These are phyloP conservation scores for Daldinia concentrica DNA, from an alignment of 495 filamentous ascomycete genomes.

Conservation along the genomic window DNA sequence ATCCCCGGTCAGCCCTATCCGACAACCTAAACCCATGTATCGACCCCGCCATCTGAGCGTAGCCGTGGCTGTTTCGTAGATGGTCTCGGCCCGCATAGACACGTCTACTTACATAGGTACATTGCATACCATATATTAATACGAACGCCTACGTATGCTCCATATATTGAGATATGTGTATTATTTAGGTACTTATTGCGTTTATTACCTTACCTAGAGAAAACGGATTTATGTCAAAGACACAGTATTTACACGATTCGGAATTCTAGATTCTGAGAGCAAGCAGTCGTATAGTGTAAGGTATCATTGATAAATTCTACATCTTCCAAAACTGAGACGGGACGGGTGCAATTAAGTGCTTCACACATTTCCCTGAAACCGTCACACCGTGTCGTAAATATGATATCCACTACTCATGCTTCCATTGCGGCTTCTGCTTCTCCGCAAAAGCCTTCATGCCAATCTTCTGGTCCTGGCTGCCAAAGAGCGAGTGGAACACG, in stretches of 20 bases:
- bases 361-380: neutral
- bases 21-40: neutral
- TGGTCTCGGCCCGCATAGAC: neutral
- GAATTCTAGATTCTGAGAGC: neutral
- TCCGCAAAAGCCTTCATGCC: slow-evolving; percentile 95
- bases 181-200: neutral
- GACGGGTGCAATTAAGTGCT: neutral
- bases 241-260: neutral
- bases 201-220: no score
- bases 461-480: slow-evolving; percentile 94
- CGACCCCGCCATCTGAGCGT: slow-evolving; percentile 7
- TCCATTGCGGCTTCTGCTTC: slow-evolving; percentile 95
- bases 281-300: neutral
- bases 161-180: neutral
- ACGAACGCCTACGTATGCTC: neutral
- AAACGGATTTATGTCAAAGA: neutral
- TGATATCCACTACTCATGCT: slow-evolving; percentile 67
- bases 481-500: slow-evolving; percentile 92
- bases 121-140: neutral
- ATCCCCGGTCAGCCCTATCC: slow-evolving; percentile 22
- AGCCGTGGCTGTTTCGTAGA: neutral
- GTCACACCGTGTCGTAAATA: neutral
- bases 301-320: neutral
- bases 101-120: neutral
- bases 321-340: neutral